These are phyloP conservation scores for Westerdykella aurantiaca DNA, from an alignment of 2,329 filamentous ascomycete genomes.

Conservation along the genomic window DNA sequence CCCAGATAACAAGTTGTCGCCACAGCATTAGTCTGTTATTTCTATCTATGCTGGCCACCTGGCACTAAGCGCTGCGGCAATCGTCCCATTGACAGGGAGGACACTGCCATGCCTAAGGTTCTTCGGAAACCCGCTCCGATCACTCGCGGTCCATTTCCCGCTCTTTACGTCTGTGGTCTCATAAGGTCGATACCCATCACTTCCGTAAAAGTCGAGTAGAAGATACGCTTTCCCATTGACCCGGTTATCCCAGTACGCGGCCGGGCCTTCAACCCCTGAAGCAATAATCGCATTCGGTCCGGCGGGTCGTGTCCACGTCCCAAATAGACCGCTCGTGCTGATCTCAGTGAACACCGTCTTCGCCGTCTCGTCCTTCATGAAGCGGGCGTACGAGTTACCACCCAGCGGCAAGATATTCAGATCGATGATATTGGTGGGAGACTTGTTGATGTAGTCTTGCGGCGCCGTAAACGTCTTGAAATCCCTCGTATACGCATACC, in stretches of 20 bases:
- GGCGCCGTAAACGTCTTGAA: constrained; percentile 50
- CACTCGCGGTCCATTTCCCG: constrained; percentile 46
- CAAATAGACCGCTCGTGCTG: constrained; percentile 46
- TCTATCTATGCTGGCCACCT: constrained; percentile 15
- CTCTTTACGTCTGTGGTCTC: constrained; percentile 41
- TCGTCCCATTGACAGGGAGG: constrained; percentile 42
- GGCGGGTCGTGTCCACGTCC: constrained; percentile 48
- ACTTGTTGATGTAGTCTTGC: constrained; percentile 47
- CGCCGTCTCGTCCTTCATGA: constrained; percentile 51
- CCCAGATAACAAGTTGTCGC: neutral
- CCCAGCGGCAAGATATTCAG: constrained; percentile 51
- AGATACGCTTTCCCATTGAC: constrained; percentile 39
- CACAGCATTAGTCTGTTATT: neutral
- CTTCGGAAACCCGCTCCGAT: constrained; percentile 40
- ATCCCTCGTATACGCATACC: constrained; percentile 52
- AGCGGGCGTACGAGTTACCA: constrained; percentile 45
- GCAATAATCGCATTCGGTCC: constrained; percentile 41
- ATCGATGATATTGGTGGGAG: constrained; percentile 48
- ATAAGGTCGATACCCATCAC: constrained; percentile 49
- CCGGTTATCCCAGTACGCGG: constrained; percentile 31
- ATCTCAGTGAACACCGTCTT: constrained; percentile 51
- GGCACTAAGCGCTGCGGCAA: constrained; percentile 39
- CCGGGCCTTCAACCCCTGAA: constrained; percentile 27
- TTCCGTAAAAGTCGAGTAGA: constrained; percentile 39
- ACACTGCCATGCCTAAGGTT: constrained; percentile 51